Evolutionary conservation across 441 rosid genomes (phyloP).

Genomic region (Metrosideros polymorpha): DNA sequence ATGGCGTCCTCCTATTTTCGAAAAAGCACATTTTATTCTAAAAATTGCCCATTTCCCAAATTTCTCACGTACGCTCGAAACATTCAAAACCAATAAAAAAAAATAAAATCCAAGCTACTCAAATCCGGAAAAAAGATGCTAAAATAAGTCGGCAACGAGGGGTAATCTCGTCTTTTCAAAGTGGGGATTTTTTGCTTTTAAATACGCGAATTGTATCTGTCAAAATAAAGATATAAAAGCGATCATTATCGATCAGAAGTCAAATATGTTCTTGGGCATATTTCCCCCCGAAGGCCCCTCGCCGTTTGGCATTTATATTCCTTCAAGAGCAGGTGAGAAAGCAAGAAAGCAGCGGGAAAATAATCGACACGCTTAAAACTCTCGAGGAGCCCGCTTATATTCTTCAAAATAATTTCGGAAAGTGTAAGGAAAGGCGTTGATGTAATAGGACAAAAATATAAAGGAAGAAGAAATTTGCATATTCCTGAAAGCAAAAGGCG

Average conservation of each 20-base stretch:
- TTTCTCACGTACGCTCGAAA: fast-evolving
- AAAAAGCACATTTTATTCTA: background rate
- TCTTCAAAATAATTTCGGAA: no score
- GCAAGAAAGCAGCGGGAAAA: background rate
- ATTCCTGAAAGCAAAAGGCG: no score
- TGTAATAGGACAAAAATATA: no score
- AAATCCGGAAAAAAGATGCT: no score
- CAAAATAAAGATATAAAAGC: background rate
- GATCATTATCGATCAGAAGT: background rate
- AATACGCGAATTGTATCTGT: background rate
- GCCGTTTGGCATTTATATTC: background rate
- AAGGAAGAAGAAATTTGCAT: no score
- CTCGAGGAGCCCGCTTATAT: no score
- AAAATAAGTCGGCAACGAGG: background rate
- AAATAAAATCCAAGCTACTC: no score
- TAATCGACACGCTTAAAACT: background rate
- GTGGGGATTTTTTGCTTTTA: background rate
- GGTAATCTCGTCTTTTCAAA: background rate
- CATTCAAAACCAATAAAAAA: background rate
- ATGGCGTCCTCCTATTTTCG: background rate
- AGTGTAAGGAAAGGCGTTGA: no score
- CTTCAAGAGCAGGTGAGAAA: background rate
- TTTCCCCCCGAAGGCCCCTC: background rate
- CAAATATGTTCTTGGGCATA: background rate
- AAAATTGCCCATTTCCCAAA: background rate